These are phyloP conservation scores for Calvatia gigantea DNA, from an alignment of 768 basidiomycete species.

Conservation along the genomic window DNA sequence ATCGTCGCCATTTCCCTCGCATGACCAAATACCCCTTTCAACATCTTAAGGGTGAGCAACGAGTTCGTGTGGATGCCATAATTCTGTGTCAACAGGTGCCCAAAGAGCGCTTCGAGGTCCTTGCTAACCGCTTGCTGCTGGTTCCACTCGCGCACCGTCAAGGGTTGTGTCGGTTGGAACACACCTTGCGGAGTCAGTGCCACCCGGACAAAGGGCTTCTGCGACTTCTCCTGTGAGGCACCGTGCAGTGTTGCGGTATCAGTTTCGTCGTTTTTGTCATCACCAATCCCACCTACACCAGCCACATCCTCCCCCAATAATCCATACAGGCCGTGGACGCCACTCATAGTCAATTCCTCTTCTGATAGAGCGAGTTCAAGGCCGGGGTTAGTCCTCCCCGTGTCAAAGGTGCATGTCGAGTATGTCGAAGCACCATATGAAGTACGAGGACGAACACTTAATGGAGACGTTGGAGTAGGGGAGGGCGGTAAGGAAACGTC, in stretches of 20 bases:
- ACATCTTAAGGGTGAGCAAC: constrained; percentile 41
- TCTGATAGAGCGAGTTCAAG: constrained; percentile 24
- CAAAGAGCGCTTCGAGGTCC: constrained; percentile 54
- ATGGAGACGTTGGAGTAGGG: neutral
- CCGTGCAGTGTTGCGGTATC: constrained; percentile 23
- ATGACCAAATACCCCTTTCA: constrained; percentile 53
- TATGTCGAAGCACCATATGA: constrained; percentile 22
- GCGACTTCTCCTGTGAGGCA: neutral
- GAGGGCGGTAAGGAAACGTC: neutral
- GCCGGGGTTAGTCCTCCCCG: constrained; percentile 16
- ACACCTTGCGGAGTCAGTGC: constrained; percentile 1
- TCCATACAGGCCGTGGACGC: constrained; percentile 20
- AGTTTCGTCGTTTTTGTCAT: constrained; percentile 25
- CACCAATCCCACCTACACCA: constrained; percentile 22
- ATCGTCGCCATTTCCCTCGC: constrained; percentile 44
- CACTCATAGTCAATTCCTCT: constrained; percentile 19
- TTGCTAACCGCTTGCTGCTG: constrained; percentile 35
- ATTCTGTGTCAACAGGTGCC: constrained; percentile 53
- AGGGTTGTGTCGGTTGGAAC: constrained; percentile 2
- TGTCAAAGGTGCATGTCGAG: constrained; percentile 24
- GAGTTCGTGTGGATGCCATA: constrained; percentile 51
- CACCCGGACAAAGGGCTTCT: neutral
- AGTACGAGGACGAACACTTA: constrained; percentile 9
- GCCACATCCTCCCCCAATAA: constrained; percentile 24
- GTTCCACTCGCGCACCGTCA: constrained; percentile 34